Conservation (phyloP, 768 basidiomycete species). For the Pleurotus eryngii region DNA sequence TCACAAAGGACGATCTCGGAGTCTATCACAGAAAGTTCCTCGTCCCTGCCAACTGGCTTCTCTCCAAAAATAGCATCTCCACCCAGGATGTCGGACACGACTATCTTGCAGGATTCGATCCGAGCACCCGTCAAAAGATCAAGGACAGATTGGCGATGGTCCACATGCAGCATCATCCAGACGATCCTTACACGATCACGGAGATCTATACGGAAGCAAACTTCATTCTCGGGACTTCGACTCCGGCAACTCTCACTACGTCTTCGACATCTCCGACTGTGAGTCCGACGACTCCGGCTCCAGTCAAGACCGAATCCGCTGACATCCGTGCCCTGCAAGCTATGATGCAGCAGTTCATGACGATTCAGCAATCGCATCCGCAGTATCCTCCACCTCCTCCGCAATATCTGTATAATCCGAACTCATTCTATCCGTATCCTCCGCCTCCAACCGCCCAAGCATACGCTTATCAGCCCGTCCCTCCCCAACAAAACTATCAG, state of each 20-base stretch:
- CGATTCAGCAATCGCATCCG: neutral
- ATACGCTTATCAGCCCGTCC: no score
- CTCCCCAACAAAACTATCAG: no score
- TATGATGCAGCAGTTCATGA: neutral
- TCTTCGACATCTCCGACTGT: constrained; percentile 12
- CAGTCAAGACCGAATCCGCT: constrained; percentile 10
- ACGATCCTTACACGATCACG: constrained; percentile 19
- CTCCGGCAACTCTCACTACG: constrained; percentile 13
- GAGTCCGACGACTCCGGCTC: constrained; percentile 14
- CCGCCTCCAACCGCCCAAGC: no score
- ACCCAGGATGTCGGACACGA: constrained; percentile 17
- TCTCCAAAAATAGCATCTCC: constrained; percentile 12
- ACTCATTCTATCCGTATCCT: neutral
- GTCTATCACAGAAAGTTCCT: constrained; percentile 19
- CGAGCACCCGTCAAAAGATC: constrained; percentile 4
- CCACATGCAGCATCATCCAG: constrained; percentile 17
- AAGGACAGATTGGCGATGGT: constrained; percentile 18
- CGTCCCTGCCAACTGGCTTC: constrained; percentile 15
- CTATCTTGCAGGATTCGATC: constrained; percentile 15
- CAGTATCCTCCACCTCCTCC: neutral
- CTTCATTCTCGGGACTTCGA: constrained; percentile 14
- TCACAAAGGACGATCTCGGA: constrained; percentile 11
- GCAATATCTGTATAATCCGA: neutral
- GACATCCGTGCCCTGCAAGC: neutral
- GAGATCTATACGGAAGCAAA: constrained; percentile 17